A percentile compares a stretch with the other conserved stretches of the same genome.
phyloP scores from a whole-genome alignment of 495 filamentous ascomycete species.

The Polyplosphaeria fusca region DNA sequence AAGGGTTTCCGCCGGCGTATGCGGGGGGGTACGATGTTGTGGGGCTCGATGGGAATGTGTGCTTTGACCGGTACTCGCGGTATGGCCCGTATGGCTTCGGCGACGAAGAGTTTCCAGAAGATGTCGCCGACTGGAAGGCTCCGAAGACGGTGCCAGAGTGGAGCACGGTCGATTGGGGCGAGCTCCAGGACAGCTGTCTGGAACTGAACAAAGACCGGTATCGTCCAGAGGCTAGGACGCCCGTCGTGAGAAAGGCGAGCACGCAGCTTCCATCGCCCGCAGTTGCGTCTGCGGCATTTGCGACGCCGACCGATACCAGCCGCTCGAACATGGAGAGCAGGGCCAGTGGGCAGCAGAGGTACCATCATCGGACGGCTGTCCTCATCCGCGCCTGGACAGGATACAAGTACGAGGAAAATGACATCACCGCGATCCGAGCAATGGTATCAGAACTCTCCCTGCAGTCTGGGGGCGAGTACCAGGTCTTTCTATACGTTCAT shows the following conservation, averaged over 20 bases:
- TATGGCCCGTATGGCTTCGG: constrained; percentile 52
- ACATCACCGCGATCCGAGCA: constrained; percentile 67
- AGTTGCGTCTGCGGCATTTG: constrained; percentile 11
- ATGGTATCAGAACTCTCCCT: constrained; percentile 71
- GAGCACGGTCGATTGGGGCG: constrained; percentile 67
- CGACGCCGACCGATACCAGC: constrained; percentile 6
- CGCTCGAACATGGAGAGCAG: constrained; percentile 16
- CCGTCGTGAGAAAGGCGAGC: constrained; percentile 7
- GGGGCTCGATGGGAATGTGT: constrained; percentile 48
- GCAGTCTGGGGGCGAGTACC: constrained; percentile 71
- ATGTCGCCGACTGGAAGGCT: constrained; percentile 35
- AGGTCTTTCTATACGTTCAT: constrained; percentile 72
- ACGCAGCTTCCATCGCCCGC: constrained; percentile 6
- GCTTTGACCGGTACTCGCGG: constrained; percentile 55
- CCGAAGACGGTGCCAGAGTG: constrained; percentile 52
- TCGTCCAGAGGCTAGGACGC: constrained; percentile 29
- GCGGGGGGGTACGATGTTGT: constrained; percentile 52
- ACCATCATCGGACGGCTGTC: constrained; percentile 60
- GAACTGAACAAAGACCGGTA: constrained; percentile 62
- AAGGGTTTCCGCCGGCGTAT: constrained; percentile 43
- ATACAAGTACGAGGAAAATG: constrained; percentile 66
- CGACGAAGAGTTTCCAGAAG: constrained; percentile 45
- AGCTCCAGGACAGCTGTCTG: constrained; percentile 62
- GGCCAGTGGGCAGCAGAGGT: constrained; percentile 6
- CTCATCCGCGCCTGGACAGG: constrained; percentile 66